These are phyloP conservation scores for Malassezia nana DNA, from an alignment of 1,284 basidiomycete genomes.

Conservation along the genomic window DNA sequence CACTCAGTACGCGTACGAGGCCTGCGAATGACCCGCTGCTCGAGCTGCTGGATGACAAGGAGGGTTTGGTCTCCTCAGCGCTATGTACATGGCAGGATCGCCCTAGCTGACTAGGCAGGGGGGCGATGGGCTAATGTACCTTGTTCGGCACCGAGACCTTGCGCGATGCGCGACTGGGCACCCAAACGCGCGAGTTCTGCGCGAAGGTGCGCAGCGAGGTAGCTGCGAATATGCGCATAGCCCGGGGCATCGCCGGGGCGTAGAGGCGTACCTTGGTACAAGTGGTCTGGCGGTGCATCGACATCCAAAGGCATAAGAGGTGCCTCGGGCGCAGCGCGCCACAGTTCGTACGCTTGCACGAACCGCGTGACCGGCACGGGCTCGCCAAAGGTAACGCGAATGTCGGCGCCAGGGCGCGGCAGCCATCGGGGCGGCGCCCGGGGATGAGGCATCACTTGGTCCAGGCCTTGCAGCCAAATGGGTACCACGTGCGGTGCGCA, in stretches of 20 bases:
- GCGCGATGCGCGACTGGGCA: background rate
- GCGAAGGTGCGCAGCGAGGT: slow-evolving; percentile 17
- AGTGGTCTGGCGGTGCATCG: background rate
- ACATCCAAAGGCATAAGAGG: background rate
- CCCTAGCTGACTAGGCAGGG: too few relatives aligned
- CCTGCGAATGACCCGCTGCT: background rate
- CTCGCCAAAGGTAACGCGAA: slow-evolving; percentile 36
- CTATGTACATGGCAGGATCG: background rate
- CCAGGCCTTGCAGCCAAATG: slow-evolving; percentile 69
- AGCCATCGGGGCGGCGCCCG: slow-evolving; percentile 30
- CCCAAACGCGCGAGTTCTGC: slow-evolving; percentile 13
- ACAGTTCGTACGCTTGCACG: background rate
- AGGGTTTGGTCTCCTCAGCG: background rate
- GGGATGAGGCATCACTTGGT: slow-evolving; percentile 44
- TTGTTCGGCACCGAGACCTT: slow-evolving; percentile 6
- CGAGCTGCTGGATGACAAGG: slow-evolving; percentile 12
- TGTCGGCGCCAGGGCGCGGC: slow-evolving; percentile 30
- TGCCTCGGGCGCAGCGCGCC: background rate
- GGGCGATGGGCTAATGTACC: slow-evolving; percentile 9
- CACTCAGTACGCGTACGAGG: background rate
- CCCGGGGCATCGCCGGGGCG: slow-evolving; percentile 1
- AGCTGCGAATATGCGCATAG: slow-evolving; percentile 15
- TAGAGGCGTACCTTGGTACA: slow-evolving; percentile 1
- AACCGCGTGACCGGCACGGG: slow-evolving; percentile 20
- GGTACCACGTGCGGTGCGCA: slow-evolving; percentile 68